Conservation (phyloP, 805 yeast species). For the Candida dajiaensis region DNA sequence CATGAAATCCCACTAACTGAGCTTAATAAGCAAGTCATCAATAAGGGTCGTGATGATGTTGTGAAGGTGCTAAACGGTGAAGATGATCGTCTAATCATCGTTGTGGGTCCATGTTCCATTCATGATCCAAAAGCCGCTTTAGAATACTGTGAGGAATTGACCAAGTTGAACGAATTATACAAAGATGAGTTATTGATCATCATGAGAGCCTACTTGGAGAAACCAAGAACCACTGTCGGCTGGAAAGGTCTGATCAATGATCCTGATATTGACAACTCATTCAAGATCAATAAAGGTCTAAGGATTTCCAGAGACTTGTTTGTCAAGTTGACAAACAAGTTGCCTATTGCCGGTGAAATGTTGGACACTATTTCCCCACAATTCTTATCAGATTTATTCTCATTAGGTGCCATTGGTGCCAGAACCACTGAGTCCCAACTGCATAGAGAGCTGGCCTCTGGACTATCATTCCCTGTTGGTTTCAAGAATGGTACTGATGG, state of each 20-base stretch:
- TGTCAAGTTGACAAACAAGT: conserved; percentile 69
- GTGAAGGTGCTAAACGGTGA: conserved; percentile 68
- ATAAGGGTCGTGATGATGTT: conserved; percentile 72
- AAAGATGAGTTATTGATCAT: conserved; percentile 75
- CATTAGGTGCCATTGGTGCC: conserved; percentile 98
- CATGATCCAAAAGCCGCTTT: conserved; percentile 92
- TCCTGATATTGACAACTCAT: conserved; percentile 90
- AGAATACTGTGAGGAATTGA: conserved; percentile 73
- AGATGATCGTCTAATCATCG: conserved; percentile 83
- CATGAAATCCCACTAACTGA: conserved; percentile 71
- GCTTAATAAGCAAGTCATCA: conserved; percentile 53
- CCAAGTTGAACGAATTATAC: conserved; percentile 51
- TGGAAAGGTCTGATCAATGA: conserved; percentile 98
- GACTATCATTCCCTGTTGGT: conserved; percentile 95
- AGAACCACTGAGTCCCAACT: conserved; percentile 98
- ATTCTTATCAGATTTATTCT: conserved; percentile 86
- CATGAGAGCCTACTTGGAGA: conserved; percentile 97
- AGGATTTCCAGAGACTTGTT: conserved; percentile 84
- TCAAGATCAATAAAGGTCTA: conserved; percentile 92
- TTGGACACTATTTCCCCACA: conserved; percentile 97
- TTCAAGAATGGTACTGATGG: conserved; percentile 99
- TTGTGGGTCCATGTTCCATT: conserved; percentile 95
- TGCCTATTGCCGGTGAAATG: conserved; percentile 97
- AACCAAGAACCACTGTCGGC: conserved; percentile 98
- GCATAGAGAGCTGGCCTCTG: conserved; percentile 95